These are phyloP conservation scores for Chaetothyriales sp. DNA, from an alignment of 2,329 filamentous ascomycete genomes.

Conservation along the genomic window DNA sequence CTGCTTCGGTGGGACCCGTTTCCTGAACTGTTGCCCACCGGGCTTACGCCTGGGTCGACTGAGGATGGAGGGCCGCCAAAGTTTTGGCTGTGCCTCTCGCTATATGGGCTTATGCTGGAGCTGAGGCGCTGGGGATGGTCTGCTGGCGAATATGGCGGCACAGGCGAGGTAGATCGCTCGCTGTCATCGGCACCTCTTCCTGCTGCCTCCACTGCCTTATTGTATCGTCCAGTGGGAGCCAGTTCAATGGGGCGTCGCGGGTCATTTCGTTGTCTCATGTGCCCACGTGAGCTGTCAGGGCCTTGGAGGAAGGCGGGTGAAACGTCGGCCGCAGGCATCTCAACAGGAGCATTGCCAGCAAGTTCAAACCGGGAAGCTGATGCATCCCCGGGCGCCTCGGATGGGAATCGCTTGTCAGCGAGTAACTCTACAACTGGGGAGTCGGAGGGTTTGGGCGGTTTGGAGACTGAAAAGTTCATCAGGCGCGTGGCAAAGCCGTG, in stretches of 20 bases:
- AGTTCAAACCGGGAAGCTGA: slow-evolving; percentile 16
- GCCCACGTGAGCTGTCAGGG: slow-evolving; percentile 1
- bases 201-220: slow-evolving; percentile 9
- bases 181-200: slow-evolving; percentile 1
- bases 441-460: neutral
- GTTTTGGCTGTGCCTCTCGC: slow-evolving; percentile 8
- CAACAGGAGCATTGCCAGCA: slow-evolving; percentile 9
- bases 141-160: slow-evolving; percentile 15
- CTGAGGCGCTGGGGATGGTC: slow-evolving; percentile 9
- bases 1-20: slow-evolving; percentile 7
- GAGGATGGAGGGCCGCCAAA: slow-evolving; percentile 11
- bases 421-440: slow-evolving; percentile 16
- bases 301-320: slow-evolving; percentile 11
- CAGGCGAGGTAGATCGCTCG: slow-evolving; percentile 10
- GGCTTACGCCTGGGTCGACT: slow-evolving; percentile 14
- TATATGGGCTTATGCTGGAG: slow-evolving; percentile 14
- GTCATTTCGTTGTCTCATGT: slow-evolving; percentile 9
- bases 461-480: slow-evolving; percentile 6
- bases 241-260: slow-evolving; percentile 13
- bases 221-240: slow-evolving; percentile 6
- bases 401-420: slow-evolving; percentile 17
- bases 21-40: slow-evolving; percentile 8
- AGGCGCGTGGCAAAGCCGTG: slow-evolving; percentile 8
- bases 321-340: slow-evolving; percentile 17
- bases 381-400: slow-evolving; percentile 17